These are phyloP conservation scores for Sedum album DNA, from an alignment of 164 flowering plant genomes.

Conservation along the genomic window DNA sequence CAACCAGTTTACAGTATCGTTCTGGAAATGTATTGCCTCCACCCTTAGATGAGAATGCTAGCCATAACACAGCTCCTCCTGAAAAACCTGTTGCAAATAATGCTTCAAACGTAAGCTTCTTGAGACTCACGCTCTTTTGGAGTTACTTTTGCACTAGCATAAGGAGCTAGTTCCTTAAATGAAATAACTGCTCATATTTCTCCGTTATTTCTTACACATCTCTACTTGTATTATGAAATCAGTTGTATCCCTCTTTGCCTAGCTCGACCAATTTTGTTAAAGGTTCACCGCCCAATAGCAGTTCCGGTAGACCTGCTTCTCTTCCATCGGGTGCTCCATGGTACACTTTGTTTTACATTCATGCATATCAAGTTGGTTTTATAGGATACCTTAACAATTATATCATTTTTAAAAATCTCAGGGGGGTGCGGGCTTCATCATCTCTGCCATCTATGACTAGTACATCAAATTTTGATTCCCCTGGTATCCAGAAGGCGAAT, in stretches of 20 bases:
- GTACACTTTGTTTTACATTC: slow-evolving; percentile 27
- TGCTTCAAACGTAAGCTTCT: slow-evolving; percentile 43
- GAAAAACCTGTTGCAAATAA: slow-evolving; percentile 35
- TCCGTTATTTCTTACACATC: background rate
- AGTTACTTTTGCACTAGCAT: background rate
- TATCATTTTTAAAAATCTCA: slow-evolving; percentile 12
- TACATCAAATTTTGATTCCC: slow-evolving; percentile 30
- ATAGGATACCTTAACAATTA: background rate
- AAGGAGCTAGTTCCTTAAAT: background rate
- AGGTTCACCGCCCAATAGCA: slow-evolving; percentile 68
- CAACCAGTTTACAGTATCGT: slow-evolving; percentile 38
- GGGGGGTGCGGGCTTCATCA: slow-evolving; percentile 67
- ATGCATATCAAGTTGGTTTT: background rate
- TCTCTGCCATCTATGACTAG: slow-evolving; percentile 27
- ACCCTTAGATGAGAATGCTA: slow-evolving; percentile 24
- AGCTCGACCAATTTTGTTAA: slow-evolving; percentile 29
- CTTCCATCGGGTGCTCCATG: slow-evolving; percentile 91
- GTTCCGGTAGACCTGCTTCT: slow-evolving; percentile 51
- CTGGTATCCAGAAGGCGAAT: slow-evolving; percentile 38
- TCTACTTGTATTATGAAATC: background rate
- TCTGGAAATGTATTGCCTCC: slow-evolving; percentile 57
- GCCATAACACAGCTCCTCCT: background rate
- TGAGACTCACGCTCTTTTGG: background rate
- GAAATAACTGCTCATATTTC: background rate
- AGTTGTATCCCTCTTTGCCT: slow-evolving; percentile 21